Evolutionary conservation across 164 flowering plant genomes (phyloP).

Genomic region (Brasenia schreberi): DNA sequence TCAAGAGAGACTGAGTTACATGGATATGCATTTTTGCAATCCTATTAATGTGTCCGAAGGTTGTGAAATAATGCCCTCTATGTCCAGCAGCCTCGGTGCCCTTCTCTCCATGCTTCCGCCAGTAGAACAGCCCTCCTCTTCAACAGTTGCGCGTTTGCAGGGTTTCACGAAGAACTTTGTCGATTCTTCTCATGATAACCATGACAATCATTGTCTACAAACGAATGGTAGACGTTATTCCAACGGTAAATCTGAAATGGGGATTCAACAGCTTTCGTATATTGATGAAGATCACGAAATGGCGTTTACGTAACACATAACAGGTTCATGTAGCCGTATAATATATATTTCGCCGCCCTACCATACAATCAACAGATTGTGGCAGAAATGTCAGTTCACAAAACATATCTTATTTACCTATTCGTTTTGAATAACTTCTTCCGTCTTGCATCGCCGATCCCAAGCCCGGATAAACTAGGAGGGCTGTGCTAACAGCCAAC

Average conservation of each 20-base stretch:
- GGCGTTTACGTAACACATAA: neutral
- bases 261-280: neutral
- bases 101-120: slow-evolving; percentile 93
- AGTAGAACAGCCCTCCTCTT: slow-evolving; percentile 12
- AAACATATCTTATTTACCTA: no score
- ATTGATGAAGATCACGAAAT: neutral
- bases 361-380: neutral
- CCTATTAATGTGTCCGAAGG: slow-evolving; percentile 24
- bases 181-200: neutral
- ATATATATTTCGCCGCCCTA: no score
- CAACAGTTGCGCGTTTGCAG: neutral
- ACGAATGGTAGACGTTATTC: neutral
- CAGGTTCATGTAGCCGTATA: no score
- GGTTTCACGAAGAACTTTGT: neutral
- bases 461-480: no score
- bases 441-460: no score
- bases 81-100: slow-evolving; percentile 78
- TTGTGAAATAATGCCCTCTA: slow-evolving; percentile 18
- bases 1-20: slow-evolving; percentile 13
- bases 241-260: neutral
- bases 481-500: no score
- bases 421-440: no score
- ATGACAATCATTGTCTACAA: neutral
- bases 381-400: neutral
- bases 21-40: slow-evolving; percentile 2